Evolutionary conservation across 2,329 filamentous ascomycete species (phyloP), one percentile per base, ranked within the genome.

Genomic region (Ascochyta lentis): DNA sequence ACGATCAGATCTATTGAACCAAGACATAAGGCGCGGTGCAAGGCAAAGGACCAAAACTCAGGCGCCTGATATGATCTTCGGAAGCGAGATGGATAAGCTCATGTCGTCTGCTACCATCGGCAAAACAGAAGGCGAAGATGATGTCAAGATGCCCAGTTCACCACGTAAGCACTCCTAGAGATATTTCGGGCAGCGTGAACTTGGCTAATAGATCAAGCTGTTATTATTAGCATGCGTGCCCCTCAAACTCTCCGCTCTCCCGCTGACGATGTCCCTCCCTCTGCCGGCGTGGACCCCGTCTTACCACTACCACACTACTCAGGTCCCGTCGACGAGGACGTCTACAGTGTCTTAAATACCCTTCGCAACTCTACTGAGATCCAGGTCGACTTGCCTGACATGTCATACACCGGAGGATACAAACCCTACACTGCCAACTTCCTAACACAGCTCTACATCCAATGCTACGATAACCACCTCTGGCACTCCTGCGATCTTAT

Each of bases 401-500:
- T 67, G 23, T 38, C 41, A n/a, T 6, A 41, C 6, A 29, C 54
- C 6, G 31, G 23, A 13, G 10, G 5, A 5, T 37, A 45, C 12
- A 55, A 59, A 13, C 58, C 58, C 1, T 73, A 69, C 56, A 64
- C 59, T 10, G 57, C 63, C 19, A 41, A 51, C 5, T 22, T 57
- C 2, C 66, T 74, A 4, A 63, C 52, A 1, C 54, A 68, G 7
- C 58, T 73, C n/a, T 73, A 74, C 59, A 50, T 72, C 31, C 35
- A 60, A 19, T 58, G 59, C 50, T 68, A 70, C 49, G 16, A 57
- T 4, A 27, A 49, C 15, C 12, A 48, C 0, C 26, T 56, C 3
- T 67, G 56, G 54, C 33, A 70, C 34, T 34, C 63, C 22, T 73
- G 70, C 55, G 70, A 74, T 46, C 56, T 74, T 13, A 48, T 74